These are phyloP conservation scores for Backusella morwellensis DNA, from an alignment of 192 early-diverging fungal species.

Conservation along the genomic window DNA sequence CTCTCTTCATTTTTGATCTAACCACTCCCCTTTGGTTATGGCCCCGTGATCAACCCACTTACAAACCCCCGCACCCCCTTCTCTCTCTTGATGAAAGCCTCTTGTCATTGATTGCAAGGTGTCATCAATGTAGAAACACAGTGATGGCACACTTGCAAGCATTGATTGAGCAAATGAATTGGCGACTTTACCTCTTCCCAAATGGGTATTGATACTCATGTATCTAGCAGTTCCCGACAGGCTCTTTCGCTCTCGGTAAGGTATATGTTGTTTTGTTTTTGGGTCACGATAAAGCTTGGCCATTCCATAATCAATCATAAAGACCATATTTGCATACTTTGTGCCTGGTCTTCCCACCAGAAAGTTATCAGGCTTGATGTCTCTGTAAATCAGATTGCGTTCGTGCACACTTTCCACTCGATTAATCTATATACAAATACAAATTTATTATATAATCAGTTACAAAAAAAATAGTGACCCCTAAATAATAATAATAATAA, in stretches of 20 bases:
- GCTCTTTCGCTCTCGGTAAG: slow-evolving; percentile 93
- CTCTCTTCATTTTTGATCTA: slow-evolving; percentile 1
- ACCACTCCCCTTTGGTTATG: neutral
- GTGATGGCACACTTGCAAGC: no score
- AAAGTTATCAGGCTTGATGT: slow-evolving; percentile 99
- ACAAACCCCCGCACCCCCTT: neutral
- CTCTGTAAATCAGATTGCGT: slow-evolving; percentile 91
- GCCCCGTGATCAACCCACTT: neutral
- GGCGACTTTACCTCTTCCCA: slow-evolving; percentile 70
- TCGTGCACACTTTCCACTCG: slow-evolving; percentile 94
- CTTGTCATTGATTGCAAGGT: neutral
- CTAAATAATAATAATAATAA: neutral
- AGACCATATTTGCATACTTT: slow-evolving; percentile 65
- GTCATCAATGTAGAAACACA: no score
- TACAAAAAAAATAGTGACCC: neutral
- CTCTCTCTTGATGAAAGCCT: neutral
- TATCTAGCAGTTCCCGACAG: slow-evolving; percentile 96
- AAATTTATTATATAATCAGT: neutral
- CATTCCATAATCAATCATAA: slow-evolving; percentile 98
- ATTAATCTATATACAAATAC: slow-evolving; percentile 40
- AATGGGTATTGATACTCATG: slow-evolving; percentile 97
- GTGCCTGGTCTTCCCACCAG: slow-evolving; percentile 80
- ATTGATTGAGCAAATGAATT: no score
- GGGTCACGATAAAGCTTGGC: slow-evolving; percentile 97
- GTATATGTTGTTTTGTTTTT: slow-evolving; percentile 95